Percentiles rank a stretch among this genome's conserved stretches.
These are phyloP conservation scores for Kalmusia sp. DNA, from an alignment of 2,329 filamentous ascomycete species.

Conservation along the genomic window DNA sequence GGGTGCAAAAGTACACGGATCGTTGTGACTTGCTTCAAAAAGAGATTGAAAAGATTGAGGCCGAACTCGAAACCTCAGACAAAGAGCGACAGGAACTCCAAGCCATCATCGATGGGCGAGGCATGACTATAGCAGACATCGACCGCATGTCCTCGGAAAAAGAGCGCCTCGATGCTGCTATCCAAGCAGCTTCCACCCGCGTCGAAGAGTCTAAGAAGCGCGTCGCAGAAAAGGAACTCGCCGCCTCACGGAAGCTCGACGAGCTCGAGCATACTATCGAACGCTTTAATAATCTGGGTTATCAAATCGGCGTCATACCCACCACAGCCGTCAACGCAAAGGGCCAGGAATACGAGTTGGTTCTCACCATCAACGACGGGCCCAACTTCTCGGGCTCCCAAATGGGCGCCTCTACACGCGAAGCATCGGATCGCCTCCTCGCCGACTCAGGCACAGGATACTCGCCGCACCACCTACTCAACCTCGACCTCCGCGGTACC, in stretches of 20 bases:
- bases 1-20: conserved; percentile 86
- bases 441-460: conserved; percentile 85
- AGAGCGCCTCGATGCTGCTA: conserved; percentile 87
- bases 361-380: conserved; percentile 78
- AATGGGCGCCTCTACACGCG: conserved; percentile 53
- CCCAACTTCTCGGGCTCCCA: conserved; percentile 72
- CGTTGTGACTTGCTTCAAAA: conserved; percentile 83
- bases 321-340: conserved; percentile 84
- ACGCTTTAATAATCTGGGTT: conserved; percentile 91
- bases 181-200: conserved; percentile 76
- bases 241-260: conserved; percentile 84
- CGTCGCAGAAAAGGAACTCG: conserved; percentile 85
- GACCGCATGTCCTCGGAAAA: conserved; percentile 98
- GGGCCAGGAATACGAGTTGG: conserved; percentile 83
- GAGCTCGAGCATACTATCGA: conserved; percentile 91
- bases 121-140: conserved; percentile 97
- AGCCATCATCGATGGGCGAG: conserved; percentile 86
- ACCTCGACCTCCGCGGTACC: conserved; percentile 83
- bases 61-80: conserved; percentile 82
- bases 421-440: conserved; percentile 74
- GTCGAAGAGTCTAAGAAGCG: conserved; percentile 86
- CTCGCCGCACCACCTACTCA: conserved; percentile 85
- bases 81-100: conserved; percentile 82
- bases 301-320: conserved; percentile 91
- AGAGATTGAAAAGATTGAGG: conserved; percentile 83